Base-by-base conservation (phyloP, 331 rosid genomes). In the Rosa hybrid region DNA sequence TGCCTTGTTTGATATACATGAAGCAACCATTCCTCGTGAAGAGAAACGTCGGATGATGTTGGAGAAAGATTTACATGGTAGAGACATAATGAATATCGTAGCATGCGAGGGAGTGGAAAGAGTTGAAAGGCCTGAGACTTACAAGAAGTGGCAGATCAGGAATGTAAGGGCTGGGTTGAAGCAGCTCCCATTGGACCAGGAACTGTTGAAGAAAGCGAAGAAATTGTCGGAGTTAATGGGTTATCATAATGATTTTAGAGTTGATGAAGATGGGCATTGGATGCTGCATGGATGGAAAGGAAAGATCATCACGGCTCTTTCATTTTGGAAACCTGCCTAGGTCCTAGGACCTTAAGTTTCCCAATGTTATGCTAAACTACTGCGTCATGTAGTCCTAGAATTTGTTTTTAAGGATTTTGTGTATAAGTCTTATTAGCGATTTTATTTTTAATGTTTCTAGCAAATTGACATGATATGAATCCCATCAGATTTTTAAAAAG, bases 261-360 rank as follows among this genome's bases (percentile, higher is more conserved):
- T 84, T 6, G 90, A 81, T 9, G 80, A 85, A 74, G 94, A 87
- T 51, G 74, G 78, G 2, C 68, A 85, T 0, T 91, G 94, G 94
- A 41, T 90, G 83, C 73, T 91, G 1, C 92, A 90, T 74, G 84
- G 90, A 64, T 88, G 91, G 94, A 91, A 85, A 83, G 92, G 94
- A 1, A 44, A 86, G 46, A 75, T 79, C 59, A 3, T 86, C 0
- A 38, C 44, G 57, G 90, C 90, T 65, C 79, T 88, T 25, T 84
- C 91, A 0, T 77, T 69, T 5, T 77, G 85, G 88, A 68, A 49
- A 12, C 38, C 16, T 1, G 12, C 10, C 11, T 45, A 45, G 49
- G 49, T 34, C 38, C 38, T 34, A 34, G 38, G 38, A 34, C 38
- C 38, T 34, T 34, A 34, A 34, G 38, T 12, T 51, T 51, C 56